Evolutionary conservation across 805 yeast species (phyloP).

Genomic region (Wickerhamiella musiphila): DNA sequence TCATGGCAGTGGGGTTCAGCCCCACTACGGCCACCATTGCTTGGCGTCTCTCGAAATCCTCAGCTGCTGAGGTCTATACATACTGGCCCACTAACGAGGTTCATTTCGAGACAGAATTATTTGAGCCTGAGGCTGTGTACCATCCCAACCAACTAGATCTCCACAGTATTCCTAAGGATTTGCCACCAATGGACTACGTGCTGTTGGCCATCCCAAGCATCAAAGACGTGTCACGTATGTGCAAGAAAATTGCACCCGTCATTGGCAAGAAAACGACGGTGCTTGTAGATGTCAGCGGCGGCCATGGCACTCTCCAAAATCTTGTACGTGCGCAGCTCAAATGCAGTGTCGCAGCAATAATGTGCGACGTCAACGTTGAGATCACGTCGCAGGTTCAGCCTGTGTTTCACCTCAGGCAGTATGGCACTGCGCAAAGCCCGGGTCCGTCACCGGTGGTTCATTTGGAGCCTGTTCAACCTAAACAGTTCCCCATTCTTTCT

Average conservation of each 20-base stretch:
- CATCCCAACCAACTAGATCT: slow-evolving; percentile 12
- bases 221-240: slow-evolving; percentile 16
- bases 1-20: slow-evolving; percentile 15
- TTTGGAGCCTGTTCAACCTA: slow-evolving; percentile 11
- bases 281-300: slow-evolving; percentile 15
- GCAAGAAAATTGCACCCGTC: slow-evolving; percentile 13
- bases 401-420: slow-evolving; percentile 3
- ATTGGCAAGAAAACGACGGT: slow-evolving; percentile 11
- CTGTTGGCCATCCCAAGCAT: slow-evolving; percentile 13
- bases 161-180: slow-evolving; percentile 5
- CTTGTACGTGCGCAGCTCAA: slow-evolving; percentile 11
- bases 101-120: slow-evolving; percentile 10
- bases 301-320: slow-evolving; percentile 14
- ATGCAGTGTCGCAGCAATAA: slow-evolving; percentile 10
- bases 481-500: slow-evolving; percentile 5
- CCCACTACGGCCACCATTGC: slow-evolving; percentile 16
- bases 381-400: slow-evolving; percentile 3
- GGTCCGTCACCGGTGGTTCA: slow-evolving; percentile 5
- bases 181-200: slow-evolving; percentile 7
- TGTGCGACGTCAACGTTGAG: slow-evolving; percentile 14
- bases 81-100: slow-evolving; percentile 16
- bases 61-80: slow-evolving; percentile 10
- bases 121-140: slow-evolving; percentile 7
- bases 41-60: slow-evolving; percentile 14
- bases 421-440: slow-evolving; percentile 2